Percentiles rank a stretch among this genome's conserved stretches.
These are phyloP conservation scores for Aspergillus sp. DNA, from an alignment of 2,329 filamentous ascomycete species.

Conservation along the genomic window DNA sequence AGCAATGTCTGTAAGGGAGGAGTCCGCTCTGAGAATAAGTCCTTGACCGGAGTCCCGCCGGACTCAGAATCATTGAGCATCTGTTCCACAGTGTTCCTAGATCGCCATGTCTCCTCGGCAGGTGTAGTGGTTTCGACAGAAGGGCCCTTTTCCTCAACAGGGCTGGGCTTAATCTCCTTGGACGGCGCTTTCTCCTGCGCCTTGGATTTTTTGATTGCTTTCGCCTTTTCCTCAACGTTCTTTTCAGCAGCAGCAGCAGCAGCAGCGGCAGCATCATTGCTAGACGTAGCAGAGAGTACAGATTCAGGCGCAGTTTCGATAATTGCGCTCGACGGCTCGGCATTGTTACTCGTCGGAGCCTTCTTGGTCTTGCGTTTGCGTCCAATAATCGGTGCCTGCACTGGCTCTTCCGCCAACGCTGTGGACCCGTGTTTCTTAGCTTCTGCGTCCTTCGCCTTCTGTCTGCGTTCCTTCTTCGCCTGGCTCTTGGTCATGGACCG, in stretches of 20 bases:
- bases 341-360: constrained; percentile 21
- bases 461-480: constrained; percentile 50
- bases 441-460: constrained; percentile 42
- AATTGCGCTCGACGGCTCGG: constrained; percentile 12
- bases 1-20: constrained; percentile 31
- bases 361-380: constrained; percentile 54
- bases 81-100: constrained; percentile 34
- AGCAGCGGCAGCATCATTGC: no score
- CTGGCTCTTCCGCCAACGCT: constrained; percentile 40
- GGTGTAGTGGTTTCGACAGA: constrained; percentile 11
- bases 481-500: constrained; percentile 55
- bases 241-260: constrained; percentile 10
- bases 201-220: constrained; percentile 18
- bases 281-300: no score
- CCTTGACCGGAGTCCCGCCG: constrained; percentile 28
- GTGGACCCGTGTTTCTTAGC: constrained; percentile 34
- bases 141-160: constrained; percentile 14
- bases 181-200: constrained; percentile 13
- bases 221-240: constrained; percentile 12
- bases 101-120: constrained; percentile 26
- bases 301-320: not conserved
- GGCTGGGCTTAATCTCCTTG: constrained; percentile 14
- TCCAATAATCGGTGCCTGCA: constrained; percentile 55
- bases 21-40: constrained; percentile 34
- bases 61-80: constrained; percentile 31